Evolutionary conservation across 371 early-diverging fungal species (phyloP).

Genomic region (Dichotomocladium elegans): DNA sequence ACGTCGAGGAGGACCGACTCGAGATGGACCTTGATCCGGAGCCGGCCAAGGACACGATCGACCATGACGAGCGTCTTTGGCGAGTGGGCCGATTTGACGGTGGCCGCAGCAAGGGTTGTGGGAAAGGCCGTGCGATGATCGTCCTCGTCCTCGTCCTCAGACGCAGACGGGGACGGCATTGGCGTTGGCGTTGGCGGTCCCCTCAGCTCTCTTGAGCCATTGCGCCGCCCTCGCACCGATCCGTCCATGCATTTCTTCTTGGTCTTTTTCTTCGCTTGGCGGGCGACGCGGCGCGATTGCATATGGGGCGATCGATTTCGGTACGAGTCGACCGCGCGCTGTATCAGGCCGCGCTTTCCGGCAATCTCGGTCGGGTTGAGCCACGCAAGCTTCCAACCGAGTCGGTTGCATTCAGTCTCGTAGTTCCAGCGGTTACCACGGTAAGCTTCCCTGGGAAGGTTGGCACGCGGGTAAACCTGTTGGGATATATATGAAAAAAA

Average conservation of each 20-base stretch:
- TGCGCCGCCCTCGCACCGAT: slow-evolving; percentile 37
- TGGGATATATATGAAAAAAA: background rate
- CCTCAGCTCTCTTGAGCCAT: slow-evolving; percentile 4
- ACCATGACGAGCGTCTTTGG: slow-evolving; percentile 42
- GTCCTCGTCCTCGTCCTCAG: slow-evolving; percentile 29
- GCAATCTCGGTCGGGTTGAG: slow-evolving; percentile 83
- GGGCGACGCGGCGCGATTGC: slow-evolving; percentile 78
- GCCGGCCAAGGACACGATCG: slow-evolving; percentile 23
- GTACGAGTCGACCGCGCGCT: slow-evolving; percentile 94
- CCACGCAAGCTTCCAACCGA: slow-evolving; percentile 91
- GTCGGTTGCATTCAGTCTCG: slow-evolving; percentile 87
- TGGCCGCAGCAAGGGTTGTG: slow-evolving; percentile 20
- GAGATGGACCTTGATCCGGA: slow-evolving; percentile 38
- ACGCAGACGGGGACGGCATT: background rate
- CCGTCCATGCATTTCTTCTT: no score
- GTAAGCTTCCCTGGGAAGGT: slow-evolving; percentile 67
- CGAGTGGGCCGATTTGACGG: slow-evolving; percentile 28
- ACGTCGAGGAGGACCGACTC: slow-evolving; percentile 34
- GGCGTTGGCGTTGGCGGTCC: background rate
- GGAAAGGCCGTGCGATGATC: slow-evolving; percentile 3
- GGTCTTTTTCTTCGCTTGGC: slow-evolving; percentile 82
- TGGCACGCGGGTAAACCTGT: slow-evolving; percentile 65
- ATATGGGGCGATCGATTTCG: slow-evolving; percentile 82
- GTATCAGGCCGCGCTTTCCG: slow-evolving; percentile 89
- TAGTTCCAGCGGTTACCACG: slow-evolving; percentile 93